These are phyloP conservation scores for Mortierella alpina DNA, from an alignment of 192 early-diverging fungal species.

Conservation along the genomic window DNA sequence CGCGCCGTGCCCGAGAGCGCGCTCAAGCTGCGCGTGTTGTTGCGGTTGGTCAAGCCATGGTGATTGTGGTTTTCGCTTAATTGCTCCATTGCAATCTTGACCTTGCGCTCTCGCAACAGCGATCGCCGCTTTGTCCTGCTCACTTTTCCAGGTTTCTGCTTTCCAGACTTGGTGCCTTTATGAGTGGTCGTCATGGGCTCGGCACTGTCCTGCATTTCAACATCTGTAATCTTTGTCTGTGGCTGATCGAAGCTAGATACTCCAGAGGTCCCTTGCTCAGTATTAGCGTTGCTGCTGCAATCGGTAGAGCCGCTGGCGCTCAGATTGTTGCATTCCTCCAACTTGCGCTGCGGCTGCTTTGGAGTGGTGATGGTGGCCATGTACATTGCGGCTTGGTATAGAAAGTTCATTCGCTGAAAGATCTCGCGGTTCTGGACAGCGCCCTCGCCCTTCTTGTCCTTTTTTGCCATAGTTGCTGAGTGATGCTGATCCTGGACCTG, in stretches of 20 bases:
- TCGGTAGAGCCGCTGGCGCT: background rate
- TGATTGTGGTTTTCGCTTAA: slow-evolving; percentile 19
- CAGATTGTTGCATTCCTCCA: background rate
- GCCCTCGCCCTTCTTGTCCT: slow-evolving; percentile 47
- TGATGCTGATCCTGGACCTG: background rate
- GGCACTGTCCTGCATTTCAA: background rate
- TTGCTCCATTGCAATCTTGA: slow-evolving; percentile 37
- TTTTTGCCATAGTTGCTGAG: slow-evolving; percentile 31
- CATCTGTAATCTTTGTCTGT: background rate
- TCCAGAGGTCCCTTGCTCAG: too few relatives aligned
- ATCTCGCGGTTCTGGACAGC: slow-evolving; percentile 61
- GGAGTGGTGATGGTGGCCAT: slow-evolving; percentile 61
- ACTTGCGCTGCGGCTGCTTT: slow-evolving; percentile 13
- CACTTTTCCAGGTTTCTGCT: slow-evolving; percentile 2
- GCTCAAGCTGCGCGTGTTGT: background rate
- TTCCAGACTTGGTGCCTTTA: background rate
- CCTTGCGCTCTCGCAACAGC: slow-evolving; percentile 17
- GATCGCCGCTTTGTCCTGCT: slow-evolving; percentile 20
- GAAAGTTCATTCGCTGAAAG: slow-evolving; percentile 74
- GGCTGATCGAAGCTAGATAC: background rate
- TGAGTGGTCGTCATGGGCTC: background rate
- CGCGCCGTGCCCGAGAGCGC: slow-evolving; percentile 42
- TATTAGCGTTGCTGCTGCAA: background rate
- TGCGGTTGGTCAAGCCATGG: slow-evolving; percentile 9
- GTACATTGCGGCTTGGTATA: slow-evolving; percentile 70